phyloP scores from a whole-genome alignment of 805 yeast species.

The Lachancea meyersii region DNA sequence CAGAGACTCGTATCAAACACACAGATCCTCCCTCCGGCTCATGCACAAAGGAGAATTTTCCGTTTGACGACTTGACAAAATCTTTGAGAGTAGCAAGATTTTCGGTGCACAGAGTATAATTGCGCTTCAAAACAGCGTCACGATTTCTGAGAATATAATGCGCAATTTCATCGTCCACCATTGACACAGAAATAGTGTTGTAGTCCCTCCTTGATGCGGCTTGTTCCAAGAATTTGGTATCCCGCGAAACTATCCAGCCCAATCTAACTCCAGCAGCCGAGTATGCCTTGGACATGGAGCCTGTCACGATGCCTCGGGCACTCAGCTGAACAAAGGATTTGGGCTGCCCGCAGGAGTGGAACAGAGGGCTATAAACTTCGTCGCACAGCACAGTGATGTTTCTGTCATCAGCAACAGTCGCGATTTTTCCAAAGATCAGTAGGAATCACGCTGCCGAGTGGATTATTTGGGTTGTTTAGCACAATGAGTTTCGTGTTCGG shows the following conservation, averaged over 20 bases:
- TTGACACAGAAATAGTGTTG: slow-evolving; percentile 45
- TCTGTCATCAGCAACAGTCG: slow-evolving; percentile 33
- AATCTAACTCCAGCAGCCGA: slow-evolving; percentile 47
- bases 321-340: slow-evolving; percentile 39
- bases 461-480: slow-evolving; percentile 47
- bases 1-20: slow-evolving; percentile 36
- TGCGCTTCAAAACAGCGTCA: slow-evolving; percentile 35
- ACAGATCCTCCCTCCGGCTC: slow-evolving; percentile 45
- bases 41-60: slow-evolving; percentile 35
- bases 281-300: slow-evolving; percentile 50
- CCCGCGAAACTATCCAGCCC: slow-evolving; percentile 45
- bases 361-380: slow-evolving; percentile 51
- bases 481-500: slow-evolving; percentile 40
- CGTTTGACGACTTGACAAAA: slow-evolving; percentile 31
- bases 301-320: slow-evolving; percentile 40
- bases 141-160: slow-evolving; percentile 37
- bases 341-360: slow-evolving; percentile 37
- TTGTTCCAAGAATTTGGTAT: slow-evolving; percentile 28
- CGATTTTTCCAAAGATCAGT: slow-evolving; percentile 31
- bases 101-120: slow-evolving; percentile 34
- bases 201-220: slow-evolving; percentile 42
- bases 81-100: slow-evolving; percentile 36
- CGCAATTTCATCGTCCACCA: slow-evolving; percentile 43
- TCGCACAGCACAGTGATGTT: slow-evolving; percentile 40
- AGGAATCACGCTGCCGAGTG: slow-evolving; percentile 35